phyloP scores from a whole-genome alignment of 1,139 yeast genomes.

The Taphrina sp. region DNA sequence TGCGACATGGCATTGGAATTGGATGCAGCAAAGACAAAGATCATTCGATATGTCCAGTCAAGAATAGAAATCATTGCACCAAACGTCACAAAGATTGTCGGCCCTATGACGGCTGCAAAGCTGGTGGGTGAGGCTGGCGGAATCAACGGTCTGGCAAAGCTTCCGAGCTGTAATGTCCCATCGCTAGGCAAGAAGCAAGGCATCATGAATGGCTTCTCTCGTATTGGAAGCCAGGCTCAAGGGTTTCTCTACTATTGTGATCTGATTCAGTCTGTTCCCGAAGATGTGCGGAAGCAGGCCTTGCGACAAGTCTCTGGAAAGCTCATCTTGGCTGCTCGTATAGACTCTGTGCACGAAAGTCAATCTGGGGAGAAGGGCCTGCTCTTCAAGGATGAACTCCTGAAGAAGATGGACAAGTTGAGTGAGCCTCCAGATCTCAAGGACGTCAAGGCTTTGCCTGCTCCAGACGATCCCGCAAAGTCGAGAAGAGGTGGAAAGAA shows the following conservation, averaged over 20 bases:
- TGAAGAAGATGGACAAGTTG: conserved; percentile 64
- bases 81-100: conserved; percentile 69
- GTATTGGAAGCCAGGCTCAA: conserved; percentile 55
- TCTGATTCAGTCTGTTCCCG: conserved; percentile 51
- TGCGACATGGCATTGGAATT: conserved; percentile 54
- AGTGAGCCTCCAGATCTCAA: conserved; percentile 73
- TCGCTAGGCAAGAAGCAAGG: conserved; percentile 68
- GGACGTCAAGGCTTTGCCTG: conserved; percentile 73
- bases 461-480: conserved; percentile 73
- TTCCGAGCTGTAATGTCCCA: conserved; percentile 83
- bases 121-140: conserved; percentile 72
- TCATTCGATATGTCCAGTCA: conserved; percentile 58
- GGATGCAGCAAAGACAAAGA: conserved; percentile 48
- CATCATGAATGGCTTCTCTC: conserved; percentile 49
- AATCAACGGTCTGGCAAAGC: conserved; percentile 60
- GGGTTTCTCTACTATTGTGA: conserved; percentile 54
- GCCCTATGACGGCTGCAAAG: conserved; percentile 72
- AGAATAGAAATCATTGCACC: conserved; percentile 70
- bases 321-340: conserved; percentile 75
- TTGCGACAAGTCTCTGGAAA: conserved; percentile 79
- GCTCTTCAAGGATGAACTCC: conserved; percentile 60
- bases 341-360: conserved; percentile 55
- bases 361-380: conserved; percentile 59
- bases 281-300: conserved; percentile 64
- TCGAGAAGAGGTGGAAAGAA: conserved; percentile 86